A percentile compares a stretch with the other conserved stretches of the same genome.
These are phyloP conservation scores for Coriaria nepalensis DNA, from an alignment of 306 rosid genomes.

Conservation along the genomic window DNA sequence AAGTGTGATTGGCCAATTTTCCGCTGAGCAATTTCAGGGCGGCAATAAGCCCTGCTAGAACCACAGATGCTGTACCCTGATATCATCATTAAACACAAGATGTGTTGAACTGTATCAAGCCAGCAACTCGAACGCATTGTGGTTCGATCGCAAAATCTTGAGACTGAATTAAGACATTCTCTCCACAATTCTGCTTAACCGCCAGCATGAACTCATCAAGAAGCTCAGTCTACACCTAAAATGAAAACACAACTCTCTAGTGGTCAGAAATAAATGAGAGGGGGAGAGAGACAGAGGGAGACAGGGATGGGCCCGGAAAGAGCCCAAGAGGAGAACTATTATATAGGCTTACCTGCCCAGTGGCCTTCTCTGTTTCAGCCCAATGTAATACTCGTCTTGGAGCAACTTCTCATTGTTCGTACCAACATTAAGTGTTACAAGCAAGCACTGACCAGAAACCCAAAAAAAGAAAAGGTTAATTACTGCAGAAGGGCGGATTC, in stretches of 20 bases:
- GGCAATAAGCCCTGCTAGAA: slow-evolving; percentile 79
- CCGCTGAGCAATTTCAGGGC: slow-evolving; percentile 81
- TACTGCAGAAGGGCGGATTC: slow-evolving; percentile 91
- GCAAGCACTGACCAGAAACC: slow-evolving; percentile 56
- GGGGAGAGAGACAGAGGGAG: background rate
- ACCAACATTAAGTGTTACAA: slow-evolving; percentile 89
- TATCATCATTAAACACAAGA: slow-evolving; percentile 84
- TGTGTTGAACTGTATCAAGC: slow-evolving; percentile 60
- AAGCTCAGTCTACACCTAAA: slow-evolving; percentile 81
- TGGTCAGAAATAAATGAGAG: slow-evolving; percentile 2
- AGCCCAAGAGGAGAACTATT: slow-evolving; percentile 4
- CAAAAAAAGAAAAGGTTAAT: slow-evolving; percentile 14
- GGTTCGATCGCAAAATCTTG: slow-evolving; percentile 96
- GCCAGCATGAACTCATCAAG: slow-evolving; percentile 91
- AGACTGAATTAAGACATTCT: slow-evolving; percentile 81
- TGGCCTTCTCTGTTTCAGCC: slow-evolving; percentile 75
- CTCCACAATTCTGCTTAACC: slow-evolving; percentile 88
- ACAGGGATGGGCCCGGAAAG: background rate
- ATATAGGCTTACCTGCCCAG: slow-evolving; percentile 53
- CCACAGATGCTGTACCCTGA: slow-evolving; percentile 98
- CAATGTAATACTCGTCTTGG: slow-evolving; percentile 86
- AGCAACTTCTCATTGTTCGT: slow-evolving; percentile 81
- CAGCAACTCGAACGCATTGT: slow-evolving; percentile 88
- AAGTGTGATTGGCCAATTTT: slow-evolving; percentile 74
- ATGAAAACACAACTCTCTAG: slow-evolving; percentile 15